Conservation (phyloP, 2,329 filamentous ascomycete species). For the Penicillium sp. region DNA sequence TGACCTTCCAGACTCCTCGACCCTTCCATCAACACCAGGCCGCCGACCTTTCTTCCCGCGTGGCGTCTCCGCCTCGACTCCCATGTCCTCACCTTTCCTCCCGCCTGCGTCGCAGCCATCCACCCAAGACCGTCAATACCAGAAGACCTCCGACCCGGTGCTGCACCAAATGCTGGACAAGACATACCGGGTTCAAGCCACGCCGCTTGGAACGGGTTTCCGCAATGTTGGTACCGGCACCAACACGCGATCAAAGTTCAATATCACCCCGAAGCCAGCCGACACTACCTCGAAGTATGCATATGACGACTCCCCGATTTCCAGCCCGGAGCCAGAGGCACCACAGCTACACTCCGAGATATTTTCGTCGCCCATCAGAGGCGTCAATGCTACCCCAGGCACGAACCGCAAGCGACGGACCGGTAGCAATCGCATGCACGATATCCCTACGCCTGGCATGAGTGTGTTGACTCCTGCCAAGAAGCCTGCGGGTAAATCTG, state of each 20-base stretch:
- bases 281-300: slow-evolving; percentile 28
- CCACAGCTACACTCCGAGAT: slow-evolving; percentile 82
- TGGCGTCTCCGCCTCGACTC: slow-evolving; percentile 61
- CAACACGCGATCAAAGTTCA: slow-evolving; percentile 34
- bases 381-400: slow-evolving; percentile 32
- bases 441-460: slow-evolving; percentile 70
- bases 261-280: slow-evolving; percentile 32
- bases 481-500: slow-evolving; percentile 37
- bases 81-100: slow-evolving; percentile 58
- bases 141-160: slow-evolving; percentile 63
- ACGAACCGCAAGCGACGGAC: slow-evolving; percentile 47
- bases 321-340: slow-evolving; percentile 73
- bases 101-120: slow-evolving; percentile 49
- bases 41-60: slow-evolving; percentile 27
- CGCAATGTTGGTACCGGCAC: slow-evolving; percentile 17
- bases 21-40: slow-evolving; percentile 40
- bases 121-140: slow-evolving; percentile 36
- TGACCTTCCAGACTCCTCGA: slow-evolving; percentile 35
- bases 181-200: slow-evolving; percentile 90
- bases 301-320: slow-evolving; percentile 57
- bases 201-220: slow-evolving; percentile 65
- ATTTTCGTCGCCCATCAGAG: slow-evolving; percentile 71
- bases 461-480: slow-evolving; percentile 76
- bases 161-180: slow-evolving; percentile 93
- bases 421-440: slow-evolving; percentile 34